Base-by-base conservation (phyloP, 345 rosid species). In the Aquilaria yunnanensis region DNA sequence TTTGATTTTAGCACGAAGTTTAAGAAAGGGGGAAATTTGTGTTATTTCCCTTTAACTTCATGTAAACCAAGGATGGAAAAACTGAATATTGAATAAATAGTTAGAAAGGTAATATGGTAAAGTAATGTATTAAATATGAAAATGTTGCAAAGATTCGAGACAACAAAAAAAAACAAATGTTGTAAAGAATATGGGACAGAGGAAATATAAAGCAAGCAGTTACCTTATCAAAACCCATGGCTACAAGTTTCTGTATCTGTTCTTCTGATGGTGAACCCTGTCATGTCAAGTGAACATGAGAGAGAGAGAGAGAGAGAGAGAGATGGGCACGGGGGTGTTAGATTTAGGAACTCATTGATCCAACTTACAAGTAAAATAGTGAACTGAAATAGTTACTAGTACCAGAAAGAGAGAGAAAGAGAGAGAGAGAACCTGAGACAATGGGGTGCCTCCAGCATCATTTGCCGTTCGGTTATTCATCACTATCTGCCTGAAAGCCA, bases 191-290 rank as follows among this genome's bases (percentile, higher is more conserved):
- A 31, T 14, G 0, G 9, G 49, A 49, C 12, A 37, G 56, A 16
- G 60, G 13, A 32, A 32, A 37, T 30, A 47, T 13, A 32, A 7
- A 62, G 49, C 32, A 50, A n/a, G 31, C 9, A 51, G 33, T 64
- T 79, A 90, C 97, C 97, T 82, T 80, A 43, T 90, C 99, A 47
- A 94, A 94, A 50, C 99, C 96, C 97, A 94, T 94, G 37, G 96
- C 78, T 10, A 86, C 83, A 30, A 94, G 96, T 69, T 86, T 83
- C 68, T 86, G 88, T 67, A 88, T 81, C 68, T 88, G 89, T 54
- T 78, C 89, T 32, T 85, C 95, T 1, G 91, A 76, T 60, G 64
- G 70, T 60, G 70, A 69, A 67, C 68, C 79, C 94, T 84, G 69
- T 10, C 45, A 79, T 61, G 62, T 23, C 56, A 59, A 59, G 34